Conservation (phyloP, 1,284 basidiomycete genomes). For the Malassezia cuniculi region DNA sequence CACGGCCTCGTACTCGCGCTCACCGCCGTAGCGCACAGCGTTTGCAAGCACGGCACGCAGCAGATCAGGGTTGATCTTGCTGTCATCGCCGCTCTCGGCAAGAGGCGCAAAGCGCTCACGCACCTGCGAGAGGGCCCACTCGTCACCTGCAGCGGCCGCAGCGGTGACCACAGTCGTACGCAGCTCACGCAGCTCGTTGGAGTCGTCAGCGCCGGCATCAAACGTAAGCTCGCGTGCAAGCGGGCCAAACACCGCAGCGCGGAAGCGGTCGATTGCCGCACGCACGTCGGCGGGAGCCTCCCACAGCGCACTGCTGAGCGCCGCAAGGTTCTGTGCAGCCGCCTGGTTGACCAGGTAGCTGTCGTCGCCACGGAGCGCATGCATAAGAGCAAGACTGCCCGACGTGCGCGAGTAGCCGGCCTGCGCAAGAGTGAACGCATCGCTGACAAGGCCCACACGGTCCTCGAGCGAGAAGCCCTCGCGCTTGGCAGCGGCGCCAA, state of each 20-base stretch:
- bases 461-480: slow-evolving; percentile 65
- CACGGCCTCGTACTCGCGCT: slow-evolving; percentile 54
- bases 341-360: slow-evolving; percentile 36
- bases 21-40: slow-evolving; percentile 62
- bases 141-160: slow-evolving; percentile 51
- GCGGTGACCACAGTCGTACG: slow-evolving; percentile 60
- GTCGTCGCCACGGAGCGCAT: slow-evolving; percentile 52
- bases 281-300: slow-evolving; percentile 58
- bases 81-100: slow-evolving; percentile 62
- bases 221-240: slow-evolving; percentile 68
- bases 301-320: slow-evolving; percentile 60
- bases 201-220: slow-evolving; percentile 59
- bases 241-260: slow-evolving; percentile 59
- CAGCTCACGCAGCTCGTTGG: slow-evolving; percentile 60
- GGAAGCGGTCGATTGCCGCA: slow-evolving; percentile 25
- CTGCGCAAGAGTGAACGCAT: slow-evolving; percentile 65
- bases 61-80: slow-evolving; percentile 55
- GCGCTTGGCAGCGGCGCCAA: slow-evolving; percentile 66
- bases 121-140: slow-evolving; percentile 51
- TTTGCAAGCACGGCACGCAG: slow-evolving; percentile 24
- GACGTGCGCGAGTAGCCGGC: slow-evolving; percentile 67
- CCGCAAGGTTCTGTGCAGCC: slow-evolving; percentile 19
- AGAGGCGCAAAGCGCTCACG: slow-evolving; percentile 62
- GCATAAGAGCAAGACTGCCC: slow-evolving; percentile 60
- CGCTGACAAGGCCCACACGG: slow-evolving; percentile 70